phyloP scores from a whole-genome alignment of 139 green algal species.

The Klebsormidium nitens region DNA sequence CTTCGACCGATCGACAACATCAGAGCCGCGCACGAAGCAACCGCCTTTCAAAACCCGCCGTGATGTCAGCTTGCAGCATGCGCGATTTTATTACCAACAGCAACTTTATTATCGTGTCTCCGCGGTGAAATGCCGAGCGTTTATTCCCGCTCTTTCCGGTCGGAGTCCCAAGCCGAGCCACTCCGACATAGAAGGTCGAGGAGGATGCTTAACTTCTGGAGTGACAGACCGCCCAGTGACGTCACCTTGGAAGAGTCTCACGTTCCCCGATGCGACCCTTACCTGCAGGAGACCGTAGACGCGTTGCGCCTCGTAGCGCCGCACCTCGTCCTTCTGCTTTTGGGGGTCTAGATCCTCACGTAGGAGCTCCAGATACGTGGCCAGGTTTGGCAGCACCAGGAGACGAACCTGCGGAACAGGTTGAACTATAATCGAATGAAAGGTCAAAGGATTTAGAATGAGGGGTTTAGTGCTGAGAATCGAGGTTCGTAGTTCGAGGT shows the following conservation, averaged over 20 bases:
- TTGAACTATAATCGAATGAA: not conserved
- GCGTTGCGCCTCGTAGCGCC: slow-evolving; percentile 34
- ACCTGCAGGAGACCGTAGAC: slow-evolving; percentile 43
- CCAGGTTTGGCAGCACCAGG: slow-evolving; percentile 69
- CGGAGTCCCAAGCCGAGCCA: not conserved
- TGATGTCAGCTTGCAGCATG: no score
- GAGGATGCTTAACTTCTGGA: no score
- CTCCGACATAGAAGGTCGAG: no score
- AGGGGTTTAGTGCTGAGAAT: no score
- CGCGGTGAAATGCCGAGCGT: not conserved
- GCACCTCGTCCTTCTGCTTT: slow-evolving; percentile 8
- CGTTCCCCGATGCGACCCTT: not conserved
- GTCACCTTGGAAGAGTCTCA: not conserved
- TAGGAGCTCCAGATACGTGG: slow-evolving; percentile 54
- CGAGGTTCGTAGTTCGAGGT: not conserved
- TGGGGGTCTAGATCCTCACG: not conserved
- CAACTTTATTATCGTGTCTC: not conserved
- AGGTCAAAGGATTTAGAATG: not conserved
- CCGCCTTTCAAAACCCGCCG: no score
- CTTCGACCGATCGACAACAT: no score
- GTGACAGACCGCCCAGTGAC: no score
- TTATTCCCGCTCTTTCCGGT: not conserved
- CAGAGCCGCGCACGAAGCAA: no score
- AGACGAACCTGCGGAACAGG: slow-evolving; percentile 27
- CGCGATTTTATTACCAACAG: slow-evolving; percentile 4